phyloP scores from a whole-genome alignment of 176 grass and related monocot species.

The Bothriochloa decipiens region DNA sequence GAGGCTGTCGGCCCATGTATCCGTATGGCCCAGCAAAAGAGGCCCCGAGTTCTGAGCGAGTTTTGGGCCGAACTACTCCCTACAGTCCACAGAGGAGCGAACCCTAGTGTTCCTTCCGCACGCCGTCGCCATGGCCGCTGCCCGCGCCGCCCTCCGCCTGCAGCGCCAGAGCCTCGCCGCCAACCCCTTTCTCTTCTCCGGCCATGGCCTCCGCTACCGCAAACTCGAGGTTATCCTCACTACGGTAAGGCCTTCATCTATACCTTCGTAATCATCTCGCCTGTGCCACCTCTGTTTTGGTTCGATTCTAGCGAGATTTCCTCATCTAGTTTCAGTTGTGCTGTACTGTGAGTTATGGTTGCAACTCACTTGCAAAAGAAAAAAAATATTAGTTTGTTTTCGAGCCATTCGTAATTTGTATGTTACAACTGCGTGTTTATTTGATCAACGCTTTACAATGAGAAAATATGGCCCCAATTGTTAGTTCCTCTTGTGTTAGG shows the following conservation, averaged over 20 bases:
- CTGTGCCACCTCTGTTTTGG: not conserved
- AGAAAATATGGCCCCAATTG: not conserved
- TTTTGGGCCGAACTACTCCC: not conserved
- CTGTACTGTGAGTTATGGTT: not conserved
- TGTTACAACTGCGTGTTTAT: not conserved
- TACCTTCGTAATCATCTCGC: not conserved
- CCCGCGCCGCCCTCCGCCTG: slow-evolving; percentile 46
- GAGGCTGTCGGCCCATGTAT: not conserved
- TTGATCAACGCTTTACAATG: not conserved
- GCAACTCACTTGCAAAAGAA: not conserved
- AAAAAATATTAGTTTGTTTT: not conserved
- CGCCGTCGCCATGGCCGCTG: slow-evolving; percentile 57
- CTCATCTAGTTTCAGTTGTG: not conserved
- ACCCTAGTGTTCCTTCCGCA: not conserved
- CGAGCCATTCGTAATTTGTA: not conserved
- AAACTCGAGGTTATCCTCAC: slow-evolving; percentile 98
- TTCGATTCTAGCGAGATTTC: not conserved
- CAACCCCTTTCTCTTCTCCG: slow-evolving; percentile 74
- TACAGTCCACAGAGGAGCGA: not conserved
- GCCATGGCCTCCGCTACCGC: slow-evolving; percentile 73
- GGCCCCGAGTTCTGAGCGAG: not conserved
- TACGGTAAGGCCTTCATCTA: slow-evolving; percentile 54
- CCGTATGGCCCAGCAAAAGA: not conserved
- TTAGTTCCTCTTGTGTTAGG: not conserved
- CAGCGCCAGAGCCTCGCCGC: slow-evolving; percentile 34